Evolutionary conservation across 495 filamentous ascomycete genomes (phyloP).

Genomic region (Penicillium daleae): DNA sequence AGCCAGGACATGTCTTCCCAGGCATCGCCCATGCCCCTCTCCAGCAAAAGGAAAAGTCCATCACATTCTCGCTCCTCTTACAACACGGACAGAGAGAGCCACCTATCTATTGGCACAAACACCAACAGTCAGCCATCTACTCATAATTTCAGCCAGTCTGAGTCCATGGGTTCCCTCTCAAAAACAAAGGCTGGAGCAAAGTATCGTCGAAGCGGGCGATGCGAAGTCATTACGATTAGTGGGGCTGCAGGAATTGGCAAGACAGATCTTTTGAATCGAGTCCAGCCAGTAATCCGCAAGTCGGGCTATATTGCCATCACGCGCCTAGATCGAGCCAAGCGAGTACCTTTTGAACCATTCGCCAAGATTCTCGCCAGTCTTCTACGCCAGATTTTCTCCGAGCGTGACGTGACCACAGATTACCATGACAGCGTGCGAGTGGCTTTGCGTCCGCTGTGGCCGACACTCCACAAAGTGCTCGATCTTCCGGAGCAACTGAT

Average conservation of each 20-base stretch:
- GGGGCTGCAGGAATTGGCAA: conserved; percentile 83
- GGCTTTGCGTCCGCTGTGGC: conserved; percentile 78
- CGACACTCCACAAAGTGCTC: conserved; percentile 72
- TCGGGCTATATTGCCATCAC: conserved; percentile 80
- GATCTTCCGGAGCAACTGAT: conserved; percentile 79
- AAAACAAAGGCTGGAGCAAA: conserved; percentile 56
- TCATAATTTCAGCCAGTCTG: conserved; percentile 36
- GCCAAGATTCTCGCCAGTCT: conserved; percentile 78
- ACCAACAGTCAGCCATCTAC: conserved; percentile 35
- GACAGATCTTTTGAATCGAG: conserved; percentile 77
- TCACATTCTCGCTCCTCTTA: conserved; percentile 45
- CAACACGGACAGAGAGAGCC: conserved; percentile 41
- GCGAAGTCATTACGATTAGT: conserved; percentile 77
- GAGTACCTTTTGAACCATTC: conserved; percentile 81
- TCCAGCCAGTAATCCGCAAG: conserved; percentile 72
- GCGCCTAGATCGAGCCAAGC: conserved; percentile 81
- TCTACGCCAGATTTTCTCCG: conserved; percentile 89
- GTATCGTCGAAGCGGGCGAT: conserved; percentile 66
- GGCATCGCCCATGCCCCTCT: conserved; percentile 9
- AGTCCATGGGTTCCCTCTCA: conserved; percentile 35
- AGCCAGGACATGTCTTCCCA: conserved; percentile 17
- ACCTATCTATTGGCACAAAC: conserved; percentile 33
- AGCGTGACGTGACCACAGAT: conserved; percentile 79
- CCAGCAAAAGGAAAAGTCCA: conserved; percentile 40
- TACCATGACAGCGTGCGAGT: conserved; percentile 77